Conservation (phyloP, 768 basidiomycete species). For the Serendipita sp. region DNA sequence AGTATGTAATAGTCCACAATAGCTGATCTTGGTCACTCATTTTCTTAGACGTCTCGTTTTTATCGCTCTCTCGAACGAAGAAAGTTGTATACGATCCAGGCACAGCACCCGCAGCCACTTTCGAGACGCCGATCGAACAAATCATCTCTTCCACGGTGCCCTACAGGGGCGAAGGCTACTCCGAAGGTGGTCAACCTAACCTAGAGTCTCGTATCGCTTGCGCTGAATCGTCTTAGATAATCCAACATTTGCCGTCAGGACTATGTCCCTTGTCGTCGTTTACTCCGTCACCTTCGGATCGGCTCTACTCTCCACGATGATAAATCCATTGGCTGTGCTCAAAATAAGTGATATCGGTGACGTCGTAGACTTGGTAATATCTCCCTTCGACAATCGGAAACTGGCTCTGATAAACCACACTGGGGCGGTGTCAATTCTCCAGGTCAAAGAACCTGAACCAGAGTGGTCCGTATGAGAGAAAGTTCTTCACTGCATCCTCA, state of each 20-base stretch:
- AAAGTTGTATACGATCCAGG: background rate
- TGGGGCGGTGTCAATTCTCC: background rate
- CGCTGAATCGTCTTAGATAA: background rate
- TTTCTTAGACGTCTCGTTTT: background rate
- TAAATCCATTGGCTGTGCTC: background rate
- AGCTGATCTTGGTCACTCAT: background rate
- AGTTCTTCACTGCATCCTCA: background rate
- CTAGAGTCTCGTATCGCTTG: background rate
- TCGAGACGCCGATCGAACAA: background rate
- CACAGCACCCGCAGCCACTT: background rate
- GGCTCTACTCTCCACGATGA: background rate
- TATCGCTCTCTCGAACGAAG: background rate
- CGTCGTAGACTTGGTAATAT: background rate
- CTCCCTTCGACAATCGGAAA: background rate
- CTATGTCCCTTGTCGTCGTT: background rate
- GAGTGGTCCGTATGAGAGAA: background rate
- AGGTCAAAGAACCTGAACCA: background rate
- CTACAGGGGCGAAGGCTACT: too few species aligned
- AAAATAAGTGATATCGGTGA: background rate
- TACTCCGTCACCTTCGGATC: background rate
- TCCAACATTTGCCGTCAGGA: background rate
- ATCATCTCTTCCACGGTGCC: background rate
- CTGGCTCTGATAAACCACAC: background rate
- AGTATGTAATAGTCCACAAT: background rate
- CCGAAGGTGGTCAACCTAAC: background rate